Percentiles rank a stretch among this genome's conserved stretches.
phyloP scores from a whole-genome alignment of 495 filamentous ascomycete genomes.

The Lichina pygmaea region DNA sequence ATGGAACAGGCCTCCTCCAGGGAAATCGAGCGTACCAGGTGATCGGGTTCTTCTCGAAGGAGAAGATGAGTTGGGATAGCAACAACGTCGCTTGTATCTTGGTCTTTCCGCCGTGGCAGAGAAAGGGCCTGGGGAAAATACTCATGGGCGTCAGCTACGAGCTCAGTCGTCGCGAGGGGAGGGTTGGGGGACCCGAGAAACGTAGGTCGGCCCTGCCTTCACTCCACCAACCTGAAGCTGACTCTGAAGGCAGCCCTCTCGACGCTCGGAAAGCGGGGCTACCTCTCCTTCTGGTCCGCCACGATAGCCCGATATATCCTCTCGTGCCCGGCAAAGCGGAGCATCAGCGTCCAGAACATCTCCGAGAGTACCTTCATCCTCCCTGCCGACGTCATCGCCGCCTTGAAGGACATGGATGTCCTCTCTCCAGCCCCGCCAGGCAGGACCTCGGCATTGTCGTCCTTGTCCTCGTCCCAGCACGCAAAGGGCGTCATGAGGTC shows the following conservation, averaged over 20 bases:
- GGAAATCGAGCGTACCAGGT: slow-evolving; percentile 18
- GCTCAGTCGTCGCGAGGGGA: slow-evolving; percentile 57
- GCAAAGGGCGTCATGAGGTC: slow-evolving; percentile 1
- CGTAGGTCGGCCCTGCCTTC: slow-evolving; percentile 12
- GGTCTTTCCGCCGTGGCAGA: slow-evolving; percentile 87
- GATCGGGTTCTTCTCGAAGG: slow-evolving; percentile 91
- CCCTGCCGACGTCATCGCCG: slow-evolving; percentile 55
- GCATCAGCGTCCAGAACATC: slow-evolving; percentile 26
- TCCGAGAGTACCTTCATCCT: slow-evolving; percentile 47
- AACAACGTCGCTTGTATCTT: slow-evolving; percentile 96
- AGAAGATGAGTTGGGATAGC: slow-evolving; percentile 95
- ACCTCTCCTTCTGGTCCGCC: slow-evolving; percentile 59
- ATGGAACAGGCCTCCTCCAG: not conserved
- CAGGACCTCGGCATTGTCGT: not conserved
- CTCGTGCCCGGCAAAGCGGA: slow-evolving; percentile 13
- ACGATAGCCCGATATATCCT: slow-evolving; percentile 45
- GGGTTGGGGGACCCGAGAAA: slow-evolving; percentile 81
- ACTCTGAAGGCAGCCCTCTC: slow-evolving; percentile 27
- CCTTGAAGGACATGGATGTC: slow-evolving; percentile 52
- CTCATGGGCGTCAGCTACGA: slow-evolving; percentile 88
- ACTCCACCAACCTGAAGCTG: not conserved
- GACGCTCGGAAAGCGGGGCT: slow-evolving; percentile 53
- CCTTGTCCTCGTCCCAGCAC: not conserved
- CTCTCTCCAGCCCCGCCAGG: slow-evolving; percentile 15
- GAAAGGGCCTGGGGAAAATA: slow-evolving; percentile 61